These are phyloP conservation scores for Eragrostis curvula DNA, from an alignment of 176 grass and related monocot species.

Conservation along the genomic window DNA sequence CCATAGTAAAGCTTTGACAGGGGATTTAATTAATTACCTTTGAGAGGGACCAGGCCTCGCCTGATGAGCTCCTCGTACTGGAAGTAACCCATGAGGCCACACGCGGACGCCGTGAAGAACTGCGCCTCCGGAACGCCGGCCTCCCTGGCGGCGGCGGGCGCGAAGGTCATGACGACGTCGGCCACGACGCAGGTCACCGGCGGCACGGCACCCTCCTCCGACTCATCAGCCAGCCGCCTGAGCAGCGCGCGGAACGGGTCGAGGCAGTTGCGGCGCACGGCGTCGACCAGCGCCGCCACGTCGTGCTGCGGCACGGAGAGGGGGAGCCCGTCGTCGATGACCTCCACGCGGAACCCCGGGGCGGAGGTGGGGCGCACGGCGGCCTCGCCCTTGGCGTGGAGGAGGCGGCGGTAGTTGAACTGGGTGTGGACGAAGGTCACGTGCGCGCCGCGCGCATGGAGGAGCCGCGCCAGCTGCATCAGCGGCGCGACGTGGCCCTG, in stretches of 20 bases:
- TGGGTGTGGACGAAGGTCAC: neutral
- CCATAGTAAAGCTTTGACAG: no score
- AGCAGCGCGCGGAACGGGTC: conserved; percentile 39
- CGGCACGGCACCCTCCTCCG: neutral
- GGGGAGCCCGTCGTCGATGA: conserved; percentile 41
- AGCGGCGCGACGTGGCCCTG: conserved; percentile 41
- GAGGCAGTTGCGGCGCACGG: conserved; percentile 37
- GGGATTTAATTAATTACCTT: neutral
- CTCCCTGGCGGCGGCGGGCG: conserved; percentile 32
- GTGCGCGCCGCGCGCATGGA: conserved; percentile 21
- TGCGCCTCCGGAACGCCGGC: conserved; percentile 38
- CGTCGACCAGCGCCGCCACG: conserved; percentile 15
- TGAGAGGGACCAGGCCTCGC: conserved; percentile 33
- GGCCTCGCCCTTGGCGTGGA: neutral
- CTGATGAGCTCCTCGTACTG: conserved; percentile 36
- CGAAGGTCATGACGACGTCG: conserved; percentile 48
- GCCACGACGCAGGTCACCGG: conserved; percentile 39
- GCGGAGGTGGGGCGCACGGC: neutral
- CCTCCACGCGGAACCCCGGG: conserved; percentile 39
- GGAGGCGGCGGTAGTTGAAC: neutral
- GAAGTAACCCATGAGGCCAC: conserved; percentile 37
- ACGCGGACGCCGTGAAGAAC: conserved; percentile 58
- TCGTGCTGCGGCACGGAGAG: conserved; percentile 11
- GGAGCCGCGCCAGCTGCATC: conserved; percentile 53
- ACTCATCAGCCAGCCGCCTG: neutral